Base-by-base conservation (phyloP, 2,329 filamentous ascomycete species). In the Fragosphaeria purpurea region DNA sequence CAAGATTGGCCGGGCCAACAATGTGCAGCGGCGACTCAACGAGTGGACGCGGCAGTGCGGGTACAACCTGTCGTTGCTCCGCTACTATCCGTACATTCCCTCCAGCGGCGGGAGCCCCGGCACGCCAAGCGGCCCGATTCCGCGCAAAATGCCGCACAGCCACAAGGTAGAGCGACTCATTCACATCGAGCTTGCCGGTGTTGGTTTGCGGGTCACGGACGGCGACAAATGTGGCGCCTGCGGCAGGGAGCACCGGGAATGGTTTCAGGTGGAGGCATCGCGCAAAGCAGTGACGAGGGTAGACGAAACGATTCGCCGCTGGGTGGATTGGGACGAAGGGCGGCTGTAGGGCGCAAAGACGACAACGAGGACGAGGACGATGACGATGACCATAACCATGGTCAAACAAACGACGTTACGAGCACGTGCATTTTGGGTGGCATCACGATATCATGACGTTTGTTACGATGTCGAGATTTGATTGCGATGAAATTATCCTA, bases 41-140 rank as follows among this genome's bases (percentile, higher is more conserved):
- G 86, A 97, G 67, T 97, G 93, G 93, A 83, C 83, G 48, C 81
- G 86, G 32, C 93, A 98, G 69, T 98, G 93, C 65, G 88, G 88
- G 1, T 89, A 96, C 63, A 82, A 88, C 55, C 74, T 96, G 33
- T 88, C 88, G 31, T 77, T 98, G 49, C 81, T 97, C 47, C 82
- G 93, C 6, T 97, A 86, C 68, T 98, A 98, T 62, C 93, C 93
- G 0, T 90, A 97, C 64, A 69, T 86, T 0, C 67, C 79, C 12
- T 71, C 75, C 5, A 65, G 41, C 38, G 13, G 46, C 13, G n/a
- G 42, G 34, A 7, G 30, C 40, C 6, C 34, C 6, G 10, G 37
- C 12, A 30, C 31, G 3, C 11, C 5, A 13, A 34, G 34, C 35
- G 44, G 30, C 11, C 33, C 34, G 2, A 64, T 66, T 58, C 76